Conservation (phyloP, 805 yeast species). For the Cyberlindnera japonica region DNA sequence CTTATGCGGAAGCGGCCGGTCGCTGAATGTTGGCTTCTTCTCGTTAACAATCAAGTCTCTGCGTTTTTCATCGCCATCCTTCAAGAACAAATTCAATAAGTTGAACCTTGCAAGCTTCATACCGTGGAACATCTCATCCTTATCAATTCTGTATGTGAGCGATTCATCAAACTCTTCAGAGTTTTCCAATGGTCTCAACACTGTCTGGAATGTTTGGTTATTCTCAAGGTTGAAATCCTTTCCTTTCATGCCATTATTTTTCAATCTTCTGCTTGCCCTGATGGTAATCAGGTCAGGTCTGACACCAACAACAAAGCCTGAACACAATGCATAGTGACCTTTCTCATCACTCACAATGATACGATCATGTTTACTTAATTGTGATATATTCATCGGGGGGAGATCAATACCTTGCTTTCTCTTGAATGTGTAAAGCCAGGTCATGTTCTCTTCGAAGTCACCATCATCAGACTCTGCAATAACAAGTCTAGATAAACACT, state of each 20-base stretch:
- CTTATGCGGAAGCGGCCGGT: conserved; percentile 24
- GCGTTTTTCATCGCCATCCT: conserved; percentile 34
- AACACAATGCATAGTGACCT: conserved; percentile 72
- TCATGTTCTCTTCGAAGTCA: conserved; percentile 21
- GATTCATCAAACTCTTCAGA: conserved; percentile 7
- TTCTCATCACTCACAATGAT: conserved; percentile 74
- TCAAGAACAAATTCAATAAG: conserved; percentile 60
- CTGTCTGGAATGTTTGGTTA: conserved; percentile 52
- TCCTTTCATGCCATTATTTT: conserved; percentile 30
- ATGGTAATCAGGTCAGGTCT: conserved; percentile 43
- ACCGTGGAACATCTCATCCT: conserved; percentile 72
- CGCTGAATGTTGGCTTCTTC: conserved; percentile 27
- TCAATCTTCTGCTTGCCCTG: conserved; percentile 51
- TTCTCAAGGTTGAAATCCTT: conserved; percentile 39
- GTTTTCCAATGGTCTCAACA: conserved; percentile 29
- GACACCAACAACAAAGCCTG: conserved; percentile 51
- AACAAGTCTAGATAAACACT: conserved; percentile 49
- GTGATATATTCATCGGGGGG: conserved; percentile 35
- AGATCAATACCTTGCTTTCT: conserved; percentile 28
- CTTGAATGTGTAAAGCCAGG: conserved; percentile 47
- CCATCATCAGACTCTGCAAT: conserved; percentile 31
- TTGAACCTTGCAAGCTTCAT: conserved; percentile 76
- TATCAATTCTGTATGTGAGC: conserved; percentile 62
- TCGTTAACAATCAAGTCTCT: conserved; percentile 34
- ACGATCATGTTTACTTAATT: conserved; percentile 55